Percentiles rank a stretch among this genome's conserved stretches.
Conservation (phyloP, 306 rosid genomes). For the Lupinus albus region DNA sequence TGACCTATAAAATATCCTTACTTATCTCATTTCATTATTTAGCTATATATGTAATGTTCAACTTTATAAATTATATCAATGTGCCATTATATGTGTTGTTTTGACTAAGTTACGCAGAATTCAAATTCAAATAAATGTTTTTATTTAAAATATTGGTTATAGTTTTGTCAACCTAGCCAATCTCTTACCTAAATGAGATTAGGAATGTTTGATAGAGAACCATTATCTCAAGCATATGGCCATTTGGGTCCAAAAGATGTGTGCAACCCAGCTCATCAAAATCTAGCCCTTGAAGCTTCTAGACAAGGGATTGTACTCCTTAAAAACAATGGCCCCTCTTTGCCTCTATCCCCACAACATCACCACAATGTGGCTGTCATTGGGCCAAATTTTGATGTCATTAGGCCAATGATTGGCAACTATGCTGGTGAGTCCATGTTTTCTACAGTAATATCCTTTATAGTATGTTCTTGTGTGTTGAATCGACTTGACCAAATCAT, state of each 20-base stretch:
- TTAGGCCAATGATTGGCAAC: conserved; percentile 78
- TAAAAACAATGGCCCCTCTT: conserved; percentile 58
- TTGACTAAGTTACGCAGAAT: too few species aligned
- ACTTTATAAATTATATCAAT: too few species aligned
- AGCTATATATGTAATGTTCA: too few species aligned
- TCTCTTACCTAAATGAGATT: conserved; percentile 55
- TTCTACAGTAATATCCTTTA: too few species aligned
- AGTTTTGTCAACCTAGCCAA: too few species aligned
- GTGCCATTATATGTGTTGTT: too few species aligned
- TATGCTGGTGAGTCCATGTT: conserved; percentile 64
- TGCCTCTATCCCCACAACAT: conserved; percentile 62
- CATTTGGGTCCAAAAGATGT: conserved; percentile 76
- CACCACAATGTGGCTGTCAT: conserved; percentile 73
- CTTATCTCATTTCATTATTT: too few species aligned
- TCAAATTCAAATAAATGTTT: too few species aligned
- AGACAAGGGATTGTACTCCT: conserved; percentile 84
- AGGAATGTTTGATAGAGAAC: conserved; percentile 87
- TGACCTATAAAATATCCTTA: too few species aligned
- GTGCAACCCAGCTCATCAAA: conserved; percentile 68
- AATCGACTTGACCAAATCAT: too few species aligned
- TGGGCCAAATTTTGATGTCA: conserved; percentile 83
- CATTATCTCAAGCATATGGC: conserved; percentile 58
- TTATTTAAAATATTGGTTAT: too few species aligned
- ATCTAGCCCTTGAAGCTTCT: conserved; percentile 81
- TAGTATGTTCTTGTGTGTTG: too few species aligned